phyloP scores from a whole-genome alignment of 306 rosid species.

The Sindora glabra region DNA sequence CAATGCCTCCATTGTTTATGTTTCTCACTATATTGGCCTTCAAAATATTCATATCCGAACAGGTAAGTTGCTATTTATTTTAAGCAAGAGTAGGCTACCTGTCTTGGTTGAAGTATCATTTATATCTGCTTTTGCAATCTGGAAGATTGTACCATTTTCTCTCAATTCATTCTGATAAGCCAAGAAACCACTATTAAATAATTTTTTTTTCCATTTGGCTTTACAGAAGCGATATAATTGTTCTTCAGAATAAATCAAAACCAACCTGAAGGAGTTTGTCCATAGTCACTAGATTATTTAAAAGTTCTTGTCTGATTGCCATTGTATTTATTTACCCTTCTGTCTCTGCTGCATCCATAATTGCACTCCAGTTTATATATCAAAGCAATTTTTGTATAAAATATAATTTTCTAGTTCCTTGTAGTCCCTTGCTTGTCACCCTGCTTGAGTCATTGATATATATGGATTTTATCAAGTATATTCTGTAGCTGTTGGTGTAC shows the following conservation, averaged over 20 bases:
- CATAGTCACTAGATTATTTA: not conserved
- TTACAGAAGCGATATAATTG: not conserved
- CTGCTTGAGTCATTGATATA: not conserved
- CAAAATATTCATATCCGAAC: constrained; percentile 62
- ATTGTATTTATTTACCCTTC: not conserved
- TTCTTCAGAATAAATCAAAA: not conserved
- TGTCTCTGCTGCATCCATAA: not conserved
- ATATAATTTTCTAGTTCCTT: not conserved
- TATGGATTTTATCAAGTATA: not conserved
- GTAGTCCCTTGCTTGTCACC: not conserved
- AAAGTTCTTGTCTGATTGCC: not conserved
- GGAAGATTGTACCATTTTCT: too few species aligned
- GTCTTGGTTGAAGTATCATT: not conserved
- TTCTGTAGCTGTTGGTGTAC: not conserved
- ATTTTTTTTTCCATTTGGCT: too few species aligned
- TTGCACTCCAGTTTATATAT: not conserved
- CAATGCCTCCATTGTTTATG: constrained; percentile 77
- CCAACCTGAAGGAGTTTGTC: not conserved
- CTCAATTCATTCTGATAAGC: too few species aligned
- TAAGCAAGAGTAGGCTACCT: not conserved
- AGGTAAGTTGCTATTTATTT: constrained; percentile 20
- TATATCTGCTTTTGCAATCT: not conserved
- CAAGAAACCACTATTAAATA: too few species aligned
- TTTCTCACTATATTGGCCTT: constrained; percentile 67
- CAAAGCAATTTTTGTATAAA: too few species aligned